A percentile compares a stretch with the other conserved stretches of the same genome.
phyloP scores from a whole-genome alignment of 306 rosid genomes.

The Cicer cuneatum region DNA sequence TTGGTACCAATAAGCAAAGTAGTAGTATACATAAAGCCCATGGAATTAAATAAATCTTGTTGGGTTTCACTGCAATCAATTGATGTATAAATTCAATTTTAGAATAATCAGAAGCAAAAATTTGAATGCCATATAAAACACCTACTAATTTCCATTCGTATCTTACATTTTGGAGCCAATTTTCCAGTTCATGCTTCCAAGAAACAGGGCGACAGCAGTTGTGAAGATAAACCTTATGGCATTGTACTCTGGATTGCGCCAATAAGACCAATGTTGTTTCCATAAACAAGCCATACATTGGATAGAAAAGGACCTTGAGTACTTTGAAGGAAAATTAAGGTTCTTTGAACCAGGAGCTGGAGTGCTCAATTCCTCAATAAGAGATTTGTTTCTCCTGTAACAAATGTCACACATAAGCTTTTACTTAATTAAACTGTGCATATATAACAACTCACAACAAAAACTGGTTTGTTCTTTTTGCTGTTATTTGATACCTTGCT shows the following conservation, averaged over 20 bases:
- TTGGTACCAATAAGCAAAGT: conserved; percentile 54
- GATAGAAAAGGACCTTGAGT: not conserved
- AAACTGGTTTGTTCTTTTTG: not conserved
- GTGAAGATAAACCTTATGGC: conserved; percentile 50
- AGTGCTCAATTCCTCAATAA: conserved; percentile 9
- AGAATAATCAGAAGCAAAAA: conserved; percentile 26
- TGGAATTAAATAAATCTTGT: conserved; percentile 59
- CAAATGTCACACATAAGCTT: conserved; percentile 3
- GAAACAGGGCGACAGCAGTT: conserved; percentile 44
- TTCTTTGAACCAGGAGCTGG: not conserved
- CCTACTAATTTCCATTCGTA: conserved; percentile 9
- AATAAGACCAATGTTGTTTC: conserved; percentile 33
- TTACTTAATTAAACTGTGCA: not conserved
- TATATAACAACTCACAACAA: not conserved
- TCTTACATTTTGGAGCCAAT: conserved; percentile 67
- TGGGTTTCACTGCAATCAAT: conserved; percentile 43
- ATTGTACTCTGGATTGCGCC: conserved; percentile 14
- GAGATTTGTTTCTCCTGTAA: conserved; percentile 26
- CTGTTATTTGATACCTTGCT: not conserved
- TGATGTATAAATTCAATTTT: conserved; percentile 12
- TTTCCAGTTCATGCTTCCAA: conserved; percentile 69
- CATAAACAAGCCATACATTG: conserved; percentile 32
- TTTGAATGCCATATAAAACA: conserved; percentile 15
- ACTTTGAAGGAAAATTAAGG: conserved; percentile 1
- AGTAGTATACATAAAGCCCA: conserved; percentile 70